Conservation (phyloP, 1,284 basidiomycete species). For the Rhodotorula sp. region DNA sequence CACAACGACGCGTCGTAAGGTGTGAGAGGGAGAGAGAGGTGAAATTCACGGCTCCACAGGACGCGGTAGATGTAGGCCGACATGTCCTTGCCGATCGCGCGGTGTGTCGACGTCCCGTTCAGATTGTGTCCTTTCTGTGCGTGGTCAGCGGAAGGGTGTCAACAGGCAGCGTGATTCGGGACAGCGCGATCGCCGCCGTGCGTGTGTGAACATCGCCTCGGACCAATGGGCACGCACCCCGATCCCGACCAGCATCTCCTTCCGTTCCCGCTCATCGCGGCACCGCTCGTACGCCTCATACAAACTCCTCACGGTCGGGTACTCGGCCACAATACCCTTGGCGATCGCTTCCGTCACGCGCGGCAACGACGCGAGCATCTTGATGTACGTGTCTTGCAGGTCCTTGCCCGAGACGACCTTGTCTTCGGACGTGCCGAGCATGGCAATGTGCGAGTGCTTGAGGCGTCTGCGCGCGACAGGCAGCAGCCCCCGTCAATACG, state of each 20-base stretch:
- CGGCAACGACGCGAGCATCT: slow-evolving; percentile 38
- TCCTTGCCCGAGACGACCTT: slow-evolving; percentile 32
- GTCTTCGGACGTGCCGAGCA: slow-evolving; percentile 38
- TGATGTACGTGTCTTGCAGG: slow-evolving; percentile 39
- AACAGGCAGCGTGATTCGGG: too few species aligned
- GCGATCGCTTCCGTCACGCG: slow-evolving; percentile 37
- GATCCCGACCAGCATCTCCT: slow-evolving; percentile 36
- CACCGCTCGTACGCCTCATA: slow-evolving; percentile 26
- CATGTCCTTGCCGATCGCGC: slow-evolving; percentile 30
- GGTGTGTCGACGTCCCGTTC: slow-evolving; percentile 39
- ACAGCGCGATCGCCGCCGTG: too few species aligned
- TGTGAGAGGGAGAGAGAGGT: too few species aligned
- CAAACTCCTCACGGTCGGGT: slow-evolving; percentile 36
- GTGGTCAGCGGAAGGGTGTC: too few species aligned
- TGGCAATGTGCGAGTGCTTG: slow-evolving; percentile 33
- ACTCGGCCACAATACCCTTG: slow-evolving; percentile 34
- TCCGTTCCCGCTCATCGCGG: slow-evolving; percentile 21
- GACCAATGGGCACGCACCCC: too few species aligned
- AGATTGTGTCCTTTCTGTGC: slow-evolving; percentile 29
- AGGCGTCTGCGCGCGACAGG: slow-evolving; percentile 24
- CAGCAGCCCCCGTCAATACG: background rate
- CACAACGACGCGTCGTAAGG: background rate
- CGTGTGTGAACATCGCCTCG: too few species aligned
- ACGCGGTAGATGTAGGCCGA: slow-evolving; percentile 38
- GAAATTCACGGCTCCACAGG: slow-evolving; percentile 30